Conservation (phyloP, 805 yeast genomes). For the Priceomyces castillae region DNA sequence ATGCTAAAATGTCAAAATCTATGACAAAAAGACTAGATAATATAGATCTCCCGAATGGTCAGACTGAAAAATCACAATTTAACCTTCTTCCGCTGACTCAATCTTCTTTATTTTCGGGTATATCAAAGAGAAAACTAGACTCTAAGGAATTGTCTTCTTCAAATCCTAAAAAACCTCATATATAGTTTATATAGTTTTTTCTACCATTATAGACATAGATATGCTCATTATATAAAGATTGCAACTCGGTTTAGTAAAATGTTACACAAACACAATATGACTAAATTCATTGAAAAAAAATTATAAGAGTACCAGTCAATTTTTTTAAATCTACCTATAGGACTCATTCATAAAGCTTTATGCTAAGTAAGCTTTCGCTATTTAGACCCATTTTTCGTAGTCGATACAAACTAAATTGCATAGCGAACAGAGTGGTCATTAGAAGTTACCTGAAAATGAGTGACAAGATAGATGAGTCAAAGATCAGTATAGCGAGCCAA, state of each 20-base stretch:
- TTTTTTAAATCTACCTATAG: not conserved
- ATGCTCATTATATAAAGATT: not conserved
- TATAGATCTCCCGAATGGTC: not conserved
- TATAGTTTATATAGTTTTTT: not conserved
- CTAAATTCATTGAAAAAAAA: no score
- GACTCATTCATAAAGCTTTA: conserved; percentile 5
- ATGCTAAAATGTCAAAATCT: conserved; percentile 59
- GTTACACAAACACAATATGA: conserved; percentile 7
- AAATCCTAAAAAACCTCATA: not conserved
- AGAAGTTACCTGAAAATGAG: conserved; percentile 9
- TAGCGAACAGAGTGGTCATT: conserved; percentile 1
- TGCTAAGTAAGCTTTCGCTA: conserved; percentile 17
- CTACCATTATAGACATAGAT: no score
- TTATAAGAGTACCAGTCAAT: no score
- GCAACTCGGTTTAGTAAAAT: not conserved
- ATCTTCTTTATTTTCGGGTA: not conserved
- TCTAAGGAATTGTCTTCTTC: not conserved
- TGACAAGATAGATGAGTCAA: conserved; percentile 7
- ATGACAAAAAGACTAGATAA: conserved; percentile 49
- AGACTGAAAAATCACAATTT: conserved; percentile 3
- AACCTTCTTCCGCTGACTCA: conserved; percentile 1
- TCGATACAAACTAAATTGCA: conserved; percentile 3
- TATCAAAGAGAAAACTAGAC: not conserved
- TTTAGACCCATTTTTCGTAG: conserved; percentile 9
- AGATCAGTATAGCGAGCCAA: conserved; percentile 6